Evolutionary conservation across 139 green algal genomes (phyloP).

Genomic region (Haematococcus sp.): DNA sequence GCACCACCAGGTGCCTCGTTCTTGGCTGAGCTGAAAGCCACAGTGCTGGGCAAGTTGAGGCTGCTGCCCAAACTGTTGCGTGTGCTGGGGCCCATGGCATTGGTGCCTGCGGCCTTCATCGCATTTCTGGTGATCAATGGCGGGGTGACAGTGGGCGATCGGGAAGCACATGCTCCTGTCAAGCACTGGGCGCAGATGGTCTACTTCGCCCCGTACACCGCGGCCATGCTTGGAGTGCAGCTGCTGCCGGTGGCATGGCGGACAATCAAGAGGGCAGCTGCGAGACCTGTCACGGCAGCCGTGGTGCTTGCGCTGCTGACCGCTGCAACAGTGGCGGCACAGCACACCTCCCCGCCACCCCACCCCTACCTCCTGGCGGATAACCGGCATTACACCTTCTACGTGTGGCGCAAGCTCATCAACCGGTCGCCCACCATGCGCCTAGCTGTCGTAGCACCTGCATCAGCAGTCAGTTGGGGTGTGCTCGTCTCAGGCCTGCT

Average conservation of each 20-base stretch:
- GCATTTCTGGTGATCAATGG: constrained; percentile 81
- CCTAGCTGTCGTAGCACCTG: constrained; percentile 49
- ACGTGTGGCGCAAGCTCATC: constrained; percentile 74
- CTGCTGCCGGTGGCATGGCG: constrained; percentile 20
- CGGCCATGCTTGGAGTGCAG: constrained; percentile 35
- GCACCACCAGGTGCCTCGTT: neutral
- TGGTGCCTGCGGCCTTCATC: constrained; percentile 60
- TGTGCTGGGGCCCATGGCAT: constrained; percentile 42
- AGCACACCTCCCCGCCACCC: neutral
- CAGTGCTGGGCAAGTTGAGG: constrained; percentile 4
- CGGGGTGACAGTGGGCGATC: constrained; percentile 85
- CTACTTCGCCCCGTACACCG: constrained; percentile 75
- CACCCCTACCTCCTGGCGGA: constrained; percentile 94
- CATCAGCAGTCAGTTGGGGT: constrained; percentile 40
- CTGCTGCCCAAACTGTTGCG: constrained; percentile 19
- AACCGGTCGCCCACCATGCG: neutral
- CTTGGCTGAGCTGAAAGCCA: neutral
- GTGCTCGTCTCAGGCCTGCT: constrained; percentile 33
- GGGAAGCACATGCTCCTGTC: constrained; percentile 62
- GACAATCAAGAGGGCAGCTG: too few species aligned
- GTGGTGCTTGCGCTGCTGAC: constrained; percentile 2
- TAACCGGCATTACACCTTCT: constrained; percentile 96
- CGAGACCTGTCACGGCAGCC: neutral
- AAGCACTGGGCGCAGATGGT: constrained; percentile 75
- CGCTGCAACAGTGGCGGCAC: constrained; percentile 47